Base-by-base conservation (phyloP, 2,329 filamentous ascomycete species). In the Aspergillus awamori region DNA sequence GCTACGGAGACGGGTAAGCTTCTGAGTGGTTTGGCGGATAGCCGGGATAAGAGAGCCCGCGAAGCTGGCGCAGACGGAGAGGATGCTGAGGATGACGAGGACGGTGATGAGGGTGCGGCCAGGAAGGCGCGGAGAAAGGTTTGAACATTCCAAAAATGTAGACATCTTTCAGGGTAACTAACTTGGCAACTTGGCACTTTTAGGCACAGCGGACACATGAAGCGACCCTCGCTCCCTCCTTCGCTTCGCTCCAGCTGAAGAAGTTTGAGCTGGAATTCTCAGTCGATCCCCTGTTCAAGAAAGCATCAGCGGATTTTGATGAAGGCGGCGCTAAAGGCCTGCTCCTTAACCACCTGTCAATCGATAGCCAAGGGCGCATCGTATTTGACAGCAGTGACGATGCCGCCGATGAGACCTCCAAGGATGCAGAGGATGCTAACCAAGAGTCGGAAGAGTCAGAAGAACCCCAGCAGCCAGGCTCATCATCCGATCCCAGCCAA, bases 361-460 rank as follows among this genome's bases (percentile, higher is more conserved):
- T 99, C 66, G 95, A 99, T 76, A 86, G 87, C 2, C 87, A 92
- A 65, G 95, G 95, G 45, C 87, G 94, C 38, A 99, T 99, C 64
- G 93, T 99, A 5, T 99, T 99, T 73, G 95, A 99, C 79, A 98
- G 94, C 80, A 98, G 93, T 72, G 94, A 99, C 74, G 95, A 98
- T 74, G 81, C 82, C 15, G 81, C 84, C 60, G 85, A 87, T 59
- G 81, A 82, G 15, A 79, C 77, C 7, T 76, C 80, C 33, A 76
- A 77, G 64, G 69, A 77, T 64, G 65, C 65, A 62, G 68, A 76
- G 63, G 59, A 71, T 58, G 11, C 48, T n/a, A 57, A 52, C 28
- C 80, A 80, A 15, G 79, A 81, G 28, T 26, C 52, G 24, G 53
- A 60, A 30, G 47, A 51, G 20, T 76, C 80, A 2, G 78, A 80